A percentile compares a stretch with the other conserved stretches of the same genome.
Conservation (phyloP, 2,329 filamentous ascomycete genomes). For the Microsporum ferrugineum region DNA sequence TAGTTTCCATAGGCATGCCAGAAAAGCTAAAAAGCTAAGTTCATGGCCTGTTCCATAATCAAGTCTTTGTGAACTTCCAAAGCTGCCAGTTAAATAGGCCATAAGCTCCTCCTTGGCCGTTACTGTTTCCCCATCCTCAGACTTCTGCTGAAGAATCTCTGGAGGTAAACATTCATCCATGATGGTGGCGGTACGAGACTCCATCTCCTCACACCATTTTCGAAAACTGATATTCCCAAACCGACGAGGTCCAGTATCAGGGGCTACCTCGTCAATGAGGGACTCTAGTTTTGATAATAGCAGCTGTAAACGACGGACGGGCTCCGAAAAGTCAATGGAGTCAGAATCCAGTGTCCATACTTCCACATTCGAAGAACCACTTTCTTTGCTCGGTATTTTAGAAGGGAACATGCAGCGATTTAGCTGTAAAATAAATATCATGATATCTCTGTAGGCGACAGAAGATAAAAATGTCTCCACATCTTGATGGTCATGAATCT, state of each 20-base stretch:
- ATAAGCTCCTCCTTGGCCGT: slow-evolving; percentile 56
- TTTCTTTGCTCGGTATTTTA: slow-evolving; percentile 33
- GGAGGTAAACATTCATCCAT: slow-evolving; percentile 47
- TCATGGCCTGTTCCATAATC: slow-evolving; percentile 97
- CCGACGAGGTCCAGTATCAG: slow-evolving; percentile 70
- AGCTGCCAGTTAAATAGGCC: slow-evolving; percentile 70
- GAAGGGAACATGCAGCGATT: slow-evolving; percentile 75
- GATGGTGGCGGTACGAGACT: slow-evolving; percentile 46
- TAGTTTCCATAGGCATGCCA: slow-evolving; percentile 84
- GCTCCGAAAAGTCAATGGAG: slow-evolving; percentile 40
- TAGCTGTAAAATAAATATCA: slow-evolving; percentile 77
- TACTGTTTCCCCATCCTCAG: slow-evolving; percentile 24
- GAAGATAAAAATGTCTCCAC: slow-evolving; percentile 69
- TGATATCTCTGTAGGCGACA: slow-evolving; percentile 75
- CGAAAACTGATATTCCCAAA: slow-evolving; percentile 91
- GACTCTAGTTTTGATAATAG: slow-evolving; percentile 54
- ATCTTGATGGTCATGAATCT: slow-evolving; percentile 75
- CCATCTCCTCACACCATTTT: slow-evolving; percentile 64
- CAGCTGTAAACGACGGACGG: slow-evolving; percentile 52
- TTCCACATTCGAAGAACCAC: slow-evolving; percentile 24
- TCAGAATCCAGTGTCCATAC: slow-evolving; percentile 40
- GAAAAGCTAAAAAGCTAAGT: slow-evolving; percentile 82
- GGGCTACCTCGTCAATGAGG: slow-evolving; percentile 67
- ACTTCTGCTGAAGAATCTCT: slow-evolving; percentile 30
- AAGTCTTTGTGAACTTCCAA: slow-evolving; percentile 77